phyloP scores from a whole-genome alignment of 1,139 yeast species.

The Yamadazyma diospyri region DNA sequence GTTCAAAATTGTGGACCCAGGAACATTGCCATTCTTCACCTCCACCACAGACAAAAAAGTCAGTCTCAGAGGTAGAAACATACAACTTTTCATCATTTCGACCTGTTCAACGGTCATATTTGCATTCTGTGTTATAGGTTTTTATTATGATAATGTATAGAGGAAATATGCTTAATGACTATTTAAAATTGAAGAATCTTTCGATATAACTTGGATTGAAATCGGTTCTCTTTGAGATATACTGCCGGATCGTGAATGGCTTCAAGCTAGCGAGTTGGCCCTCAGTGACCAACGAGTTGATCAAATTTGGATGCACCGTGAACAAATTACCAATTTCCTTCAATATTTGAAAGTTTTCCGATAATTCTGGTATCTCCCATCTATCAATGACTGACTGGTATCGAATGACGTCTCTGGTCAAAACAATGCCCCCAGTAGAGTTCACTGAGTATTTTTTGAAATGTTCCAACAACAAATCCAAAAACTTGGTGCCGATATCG shows the following conservation, averaged over 20 bases:
- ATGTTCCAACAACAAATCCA: constrained; percentile 64
- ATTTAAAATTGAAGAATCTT: constrained; percentile 40
- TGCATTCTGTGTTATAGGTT: constrained; percentile 6
- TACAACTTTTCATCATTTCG: constrained; percentile 3
- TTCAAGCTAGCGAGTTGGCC: constrained; percentile 74
- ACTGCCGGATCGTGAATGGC: constrained; percentile 63
- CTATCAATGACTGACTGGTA: constrained; percentile 71
- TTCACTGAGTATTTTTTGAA: constrained; percentile 73
- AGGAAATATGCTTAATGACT: constrained; percentile 3
- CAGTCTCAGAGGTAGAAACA: constrained; percentile 4
- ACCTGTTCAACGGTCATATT: background rate
- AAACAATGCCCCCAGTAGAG: constrained; percentile 77
- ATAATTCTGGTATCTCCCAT: constrained; percentile 63
- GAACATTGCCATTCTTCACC: constrained; percentile 3
- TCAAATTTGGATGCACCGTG: constrained; percentile 66
- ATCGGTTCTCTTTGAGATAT: constrained; percentile 69
- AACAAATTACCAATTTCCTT: constrained; percentile 83
- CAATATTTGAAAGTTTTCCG: constrained; percentile 67
- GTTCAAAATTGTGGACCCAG: background rate
- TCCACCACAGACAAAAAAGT: background rate
- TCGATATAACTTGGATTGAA: constrained; percentile 56
- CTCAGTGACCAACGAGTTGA: constrained; percentile 77
- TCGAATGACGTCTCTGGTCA: constrained; percentile 81
- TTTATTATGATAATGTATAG: constrained; percentile 10
- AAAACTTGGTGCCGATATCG: constrained; percentile 59